Evolutionary conservation across 192 early-diverging fungal species (phyloP), one percentile per base, ranked within the genome.

Genomic region (Coemansia sp.): DNA sequence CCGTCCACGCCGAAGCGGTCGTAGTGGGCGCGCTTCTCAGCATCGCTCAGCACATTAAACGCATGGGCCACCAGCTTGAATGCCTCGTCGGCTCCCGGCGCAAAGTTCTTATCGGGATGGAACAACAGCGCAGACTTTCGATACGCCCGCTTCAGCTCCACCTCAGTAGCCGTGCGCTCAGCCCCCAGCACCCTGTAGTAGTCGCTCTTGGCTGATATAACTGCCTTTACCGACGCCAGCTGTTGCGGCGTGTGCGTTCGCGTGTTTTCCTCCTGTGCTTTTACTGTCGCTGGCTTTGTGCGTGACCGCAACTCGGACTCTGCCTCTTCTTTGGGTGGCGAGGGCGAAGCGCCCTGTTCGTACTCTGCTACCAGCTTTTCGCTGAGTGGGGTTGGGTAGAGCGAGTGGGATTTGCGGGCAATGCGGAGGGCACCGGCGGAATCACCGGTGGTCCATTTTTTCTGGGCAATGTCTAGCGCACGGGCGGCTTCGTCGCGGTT

Each of bases 11-110:
- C 96, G 71, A 85, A 89, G 31, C 89, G 86, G 75, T 98, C 95
- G 72, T 94, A 97, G 26, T 91, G 82, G 1, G 86, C 87, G 39
- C 90, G 84, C 68, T 97, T 98, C 39, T 94, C 88, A 12, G 85
- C 68, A 66, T 97, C 95, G 56, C 90, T 90, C 9, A 98, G 82
- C 8, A 97, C 88, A 2, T 91, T 89, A 55, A 95, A 96, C 26
- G 95, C 93, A 63, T 96, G 92, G 23, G 92, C 91, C 41, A 98
- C 92, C 61, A 94, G 90, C 82, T 97, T 96, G 69, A 98, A 98
- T 0, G 96, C 94, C 71, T 96, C 94, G 61, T 96, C 95, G 11
- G 95, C 94, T 14, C 96, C 94, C 3, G 95, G 94, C 7, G 96
- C 95, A 0, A 83, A 88, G 62, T 96, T 97, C 73, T 98, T 98